Percentiles rank a stretch among this genome's conserved stretches.
Evolutionary conservation across 805 yeast genomes (phyloP).

Genomic region (Nakazawaea wyomingensis): DNA sequence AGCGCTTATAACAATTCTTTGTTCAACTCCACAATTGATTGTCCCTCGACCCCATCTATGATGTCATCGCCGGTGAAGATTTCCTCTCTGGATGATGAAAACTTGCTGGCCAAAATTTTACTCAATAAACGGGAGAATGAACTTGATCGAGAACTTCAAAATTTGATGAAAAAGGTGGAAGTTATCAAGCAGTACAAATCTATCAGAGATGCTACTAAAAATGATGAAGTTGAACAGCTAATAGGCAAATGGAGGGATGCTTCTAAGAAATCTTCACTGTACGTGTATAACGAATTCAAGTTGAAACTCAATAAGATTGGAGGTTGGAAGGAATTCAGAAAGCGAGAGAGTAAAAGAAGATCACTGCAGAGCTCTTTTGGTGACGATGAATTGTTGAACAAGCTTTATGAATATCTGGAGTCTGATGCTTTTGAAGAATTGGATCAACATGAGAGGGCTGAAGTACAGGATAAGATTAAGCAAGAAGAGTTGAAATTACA

Average conservation of each 20-base stretch:
- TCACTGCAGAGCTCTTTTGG: neutral
- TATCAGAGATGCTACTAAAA: neutral
- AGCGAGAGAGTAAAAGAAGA: neutral
- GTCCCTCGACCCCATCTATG: neutral
- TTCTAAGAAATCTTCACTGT: neutral
- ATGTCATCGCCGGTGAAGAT: conserved; percentile 1
- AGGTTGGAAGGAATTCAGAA: conserved; percentile 8
- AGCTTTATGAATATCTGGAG: conserved; percentile 1
- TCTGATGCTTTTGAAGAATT: conserved; percentile 1
- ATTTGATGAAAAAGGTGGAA: conserved; percentile 1
- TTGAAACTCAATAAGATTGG: conserved; percentile 2
- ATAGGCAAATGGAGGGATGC: conserved; percentile 8
- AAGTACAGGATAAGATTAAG: neutral
- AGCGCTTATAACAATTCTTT: neutral
- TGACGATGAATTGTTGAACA: conserved; percentile 2
- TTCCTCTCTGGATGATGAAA: neutral
- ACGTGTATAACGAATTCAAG: conserved; percentile 6
- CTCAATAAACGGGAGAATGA: conserved; percentile 2
- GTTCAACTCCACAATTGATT: neutral
- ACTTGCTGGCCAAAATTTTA: neutral
- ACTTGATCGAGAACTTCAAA: conserved; percentile 3
- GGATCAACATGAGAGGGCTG: conserved; percentile 4
- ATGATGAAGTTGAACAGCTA: neutral
- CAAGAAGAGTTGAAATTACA: neutral
- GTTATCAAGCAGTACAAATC: conserved; percentile 4